Evolutionary conservation across 225 moss, liverwort and hornwort species (phyloP).

Genomic region (Sphagnum contortum): DNA sequence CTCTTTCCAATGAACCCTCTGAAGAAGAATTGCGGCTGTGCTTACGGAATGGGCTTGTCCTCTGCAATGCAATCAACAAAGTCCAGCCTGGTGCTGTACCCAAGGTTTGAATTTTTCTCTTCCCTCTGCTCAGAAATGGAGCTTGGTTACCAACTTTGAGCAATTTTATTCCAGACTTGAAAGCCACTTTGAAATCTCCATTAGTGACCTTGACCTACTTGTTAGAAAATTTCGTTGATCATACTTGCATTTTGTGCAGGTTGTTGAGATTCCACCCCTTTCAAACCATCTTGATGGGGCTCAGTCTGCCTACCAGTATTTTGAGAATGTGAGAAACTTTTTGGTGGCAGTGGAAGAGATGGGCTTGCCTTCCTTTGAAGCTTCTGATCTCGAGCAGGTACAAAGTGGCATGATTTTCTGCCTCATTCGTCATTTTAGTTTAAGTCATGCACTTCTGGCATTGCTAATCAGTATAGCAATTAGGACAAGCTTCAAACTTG

Average conservation of each 20-base stretch:
- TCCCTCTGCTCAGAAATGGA: not conserved
- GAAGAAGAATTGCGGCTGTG: constrained; percentile 48
- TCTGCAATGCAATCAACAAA: constrained; percentile 53
- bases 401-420: too few relatives aligned
- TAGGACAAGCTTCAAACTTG: too few relatives aligned
- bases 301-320: constrained; percentile 36
- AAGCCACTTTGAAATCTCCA: too few relatives aligned
- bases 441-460: too few relatives aligned
- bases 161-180: too few relatives aligned
- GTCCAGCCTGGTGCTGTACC: constrained; percentile 40
- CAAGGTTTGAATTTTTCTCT: constrained; percentile 29
- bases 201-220: too few relatives aligned
- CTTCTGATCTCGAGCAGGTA: constrained; percentile 30
- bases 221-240: too few relatives aligned
- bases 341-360: constrained; percentile 43
- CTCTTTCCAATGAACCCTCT: constrained; percentile 23
- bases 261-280: constrained; percentile 24
- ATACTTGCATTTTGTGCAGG: constrained; percentile 10
- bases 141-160: too few relatives aligned
- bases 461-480: too few relatives aligned
- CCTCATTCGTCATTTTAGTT: too few relatives aligned
- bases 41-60: constrained; percentile 40
- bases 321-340: constrained; percentile 54
- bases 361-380: constrained; percentile 52
- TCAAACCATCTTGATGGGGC: constrained; percentile 33